Evolutionary conservation across 345 rosid species (phyloP), one percentile per base, ranked within the genome.

Genomic region (Corchorus olitorius): DNA sequence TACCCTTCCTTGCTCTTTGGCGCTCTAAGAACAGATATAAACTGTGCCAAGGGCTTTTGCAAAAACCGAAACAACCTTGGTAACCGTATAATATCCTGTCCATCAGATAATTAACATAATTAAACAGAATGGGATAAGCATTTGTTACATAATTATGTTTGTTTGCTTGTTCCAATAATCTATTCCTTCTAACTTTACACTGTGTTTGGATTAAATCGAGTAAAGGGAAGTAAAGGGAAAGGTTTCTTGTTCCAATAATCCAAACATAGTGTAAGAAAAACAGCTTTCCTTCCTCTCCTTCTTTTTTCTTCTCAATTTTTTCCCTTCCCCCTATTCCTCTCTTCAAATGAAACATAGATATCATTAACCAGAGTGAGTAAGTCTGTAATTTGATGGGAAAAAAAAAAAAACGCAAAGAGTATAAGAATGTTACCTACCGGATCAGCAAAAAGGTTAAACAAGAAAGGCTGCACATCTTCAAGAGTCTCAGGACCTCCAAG

Each of bases 1-100:
- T 95, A 95, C n/a, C 99, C 99, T 92, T 92, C 98, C 89, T 87
- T 95, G 86, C 98, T 95, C 85, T 95, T 95, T 22, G 99, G 99
- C 33, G 99, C 96, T 79, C 99, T 88, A 48, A 85, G 82, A 80
- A 86, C 93, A 34, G 98, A 95, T 83, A 95, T 89, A 81, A 93
- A 93, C 53, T 93, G 96, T 22, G 99, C 99, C 88, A 95, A 86
- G 1, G 99, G 99, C 88, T 86, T 95, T 79, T 95, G 99, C 65
- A 95, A 96, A 83, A 95, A 95, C 0, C 85, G 94, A 78, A 95
- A 90, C 78, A 93, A 72, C 72, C 96, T 88, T 14, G 99, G 99
- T 81, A 95, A 75, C 55, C 99, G 86, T 81, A 95, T 95, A 68
- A 95, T 95, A 76, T 95, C 98, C 99, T 95, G 90, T 62, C 63